Evolutionary conservation across 2,329 filamentous ascomycete genomes (phyloP), one percentile per base, ranked within the genome.

Genomic region (Scortechinia acanthostroma): DNA sequence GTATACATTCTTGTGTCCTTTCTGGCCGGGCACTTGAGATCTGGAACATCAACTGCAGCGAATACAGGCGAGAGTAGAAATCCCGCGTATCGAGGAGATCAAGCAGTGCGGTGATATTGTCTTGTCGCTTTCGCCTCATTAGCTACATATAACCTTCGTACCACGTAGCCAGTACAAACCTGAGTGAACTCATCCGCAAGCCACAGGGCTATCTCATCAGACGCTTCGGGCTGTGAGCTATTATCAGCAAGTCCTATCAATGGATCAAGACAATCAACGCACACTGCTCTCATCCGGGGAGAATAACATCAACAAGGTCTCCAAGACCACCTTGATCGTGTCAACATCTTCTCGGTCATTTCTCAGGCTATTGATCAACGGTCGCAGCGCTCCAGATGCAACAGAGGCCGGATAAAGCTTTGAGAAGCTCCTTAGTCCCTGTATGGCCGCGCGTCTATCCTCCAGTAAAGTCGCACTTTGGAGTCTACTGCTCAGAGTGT

Each of bases 181-280:
- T 95, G 91, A 23, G 93, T 96, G 61, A 98, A 98, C 64, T 97
- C 91, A 65, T 98, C 93, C 45, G 93, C 93, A 48, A 98, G 74
- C 90, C 93, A 98, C 21, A 97, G 71, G 16, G 86, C 86, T 55
- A 98, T 94, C 65, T 98, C 93, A 52, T 97, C 91, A 14, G 91
- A 95, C 45, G 91, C 89, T 74, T 97, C 91, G 22, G 89, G 77
- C n/a, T n/a, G n/a, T n/a, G n/a, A n/a, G n/a, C n/a, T n/a, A n/a
- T n/a, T n/a, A n/a, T n/a, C n/a, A n/a, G n/a, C n/a, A n/a, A n/a
- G n/a, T n/a, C n/a, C n/a, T n/a, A n/a, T n/a, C n/a, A n/a, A n/a
- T n/a, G n/a, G n/a, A n/a, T n/a, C n/a, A n/a, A n/a, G n/a, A n/a
- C n/a, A n/a, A n/a, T n/a, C n/a, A n/a, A n/a, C n/a, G n/a, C n/a